These are phyloP conservation scores for Saprolegnia parasitica DNA, from an alignment of 352 stramenopile species.

Conservation along the genomic window DNA sequence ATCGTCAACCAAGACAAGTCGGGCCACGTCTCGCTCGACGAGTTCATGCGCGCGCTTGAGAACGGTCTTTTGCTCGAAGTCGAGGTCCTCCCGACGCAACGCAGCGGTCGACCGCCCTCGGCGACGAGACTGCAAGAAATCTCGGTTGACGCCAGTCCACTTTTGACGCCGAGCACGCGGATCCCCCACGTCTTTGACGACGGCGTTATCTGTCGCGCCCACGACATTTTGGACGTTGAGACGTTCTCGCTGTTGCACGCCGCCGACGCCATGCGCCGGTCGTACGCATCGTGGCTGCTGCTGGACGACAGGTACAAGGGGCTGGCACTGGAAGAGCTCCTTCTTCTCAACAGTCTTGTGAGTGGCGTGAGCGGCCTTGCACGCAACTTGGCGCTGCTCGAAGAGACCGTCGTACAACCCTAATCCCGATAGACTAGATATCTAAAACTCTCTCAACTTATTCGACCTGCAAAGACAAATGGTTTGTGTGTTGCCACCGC, in stretches of 20 bases:
- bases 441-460: too few relatives aligned
- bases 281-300: conserved; percentile 78
- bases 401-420: conserved; percentile 45
- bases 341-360: conserved; percentile 77
- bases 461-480: too few relatives aligned
- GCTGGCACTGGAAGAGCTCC: conserved; percentile 76
- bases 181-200: background rate
- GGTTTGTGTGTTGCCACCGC: too few relatives aligned
- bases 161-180: background rate
- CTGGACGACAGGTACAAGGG: conserved; percentile 62
- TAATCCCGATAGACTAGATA: conserved; percentile 10
- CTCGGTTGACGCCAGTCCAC: background rate
- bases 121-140: background rate
- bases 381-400: conserved; percentile 58
- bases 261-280: conserved; percentile 61
- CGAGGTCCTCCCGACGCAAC: conserved; percentile 49
- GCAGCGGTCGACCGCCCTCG: conserved; percentile 19
- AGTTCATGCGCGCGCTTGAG: conserved; percentile 72
- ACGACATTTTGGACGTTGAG: conserved; percentile 79
- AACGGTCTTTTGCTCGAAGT: conserved; percentile 73
- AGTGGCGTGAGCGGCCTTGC: conserved; percentile 72
- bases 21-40: conserved; percentile 72
- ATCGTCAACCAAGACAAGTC: conserved; percentile 63
- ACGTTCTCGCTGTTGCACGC: conserved; percentile 73
- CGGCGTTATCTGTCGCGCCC: conserved; percentile 57